Base-by-base conservation (phyloP, 2,329 filamentous ascomycete species). In the Talaromyces verruculosus region DNA sequence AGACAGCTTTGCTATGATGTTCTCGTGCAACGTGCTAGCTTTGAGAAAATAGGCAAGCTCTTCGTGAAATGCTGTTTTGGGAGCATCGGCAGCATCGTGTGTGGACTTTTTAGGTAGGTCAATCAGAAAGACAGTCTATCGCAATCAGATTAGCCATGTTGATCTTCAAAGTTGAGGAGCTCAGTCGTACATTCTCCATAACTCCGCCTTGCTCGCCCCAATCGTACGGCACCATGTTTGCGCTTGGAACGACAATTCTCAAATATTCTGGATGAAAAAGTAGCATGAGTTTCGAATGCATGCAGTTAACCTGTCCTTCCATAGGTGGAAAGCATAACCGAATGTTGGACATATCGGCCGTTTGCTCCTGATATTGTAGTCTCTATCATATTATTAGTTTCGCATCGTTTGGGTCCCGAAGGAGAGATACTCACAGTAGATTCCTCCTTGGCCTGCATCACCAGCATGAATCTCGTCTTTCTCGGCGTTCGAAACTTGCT, bases 261-360 rank as follows among this genome's bases (percentile, higher is more conserved):
- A 97, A 78, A 75, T 93, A 88, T 1, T 80, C 79, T 0, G 85
- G 80, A 71, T 92, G 91, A 71, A 93, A 94, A n/a, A 98, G 83
- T 1, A 98, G 79, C 85, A 96, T 93, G 51, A 98, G 82, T 75
- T 99, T 98, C 60, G 92, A 96, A 77, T 98, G 95, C 93, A 98
- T 97, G 71, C 85, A 88, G 28, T 88, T 89, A 5, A 87, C 79
- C 57, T 86, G 82, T 1, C 87, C 86, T 47, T 87, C 82, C 91
- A 97, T 94, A 1, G 85, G 85, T 17, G 94, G 94, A 73, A 98
- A 97, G 74, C 91, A 93, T 64, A 88, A 71, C 22, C 86, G 86
- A 64, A 96, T 83, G 61, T 84, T 83, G 11, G 74, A 73, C 69
- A 85, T 79, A 10, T 74, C 76, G 2, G 76, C 76, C 30, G 79